These are phyloP conservation scores for Ziziphus jujuba DNA, from an alignment of 306 rosid genomes.

Conservation along the genomic window DNA sequence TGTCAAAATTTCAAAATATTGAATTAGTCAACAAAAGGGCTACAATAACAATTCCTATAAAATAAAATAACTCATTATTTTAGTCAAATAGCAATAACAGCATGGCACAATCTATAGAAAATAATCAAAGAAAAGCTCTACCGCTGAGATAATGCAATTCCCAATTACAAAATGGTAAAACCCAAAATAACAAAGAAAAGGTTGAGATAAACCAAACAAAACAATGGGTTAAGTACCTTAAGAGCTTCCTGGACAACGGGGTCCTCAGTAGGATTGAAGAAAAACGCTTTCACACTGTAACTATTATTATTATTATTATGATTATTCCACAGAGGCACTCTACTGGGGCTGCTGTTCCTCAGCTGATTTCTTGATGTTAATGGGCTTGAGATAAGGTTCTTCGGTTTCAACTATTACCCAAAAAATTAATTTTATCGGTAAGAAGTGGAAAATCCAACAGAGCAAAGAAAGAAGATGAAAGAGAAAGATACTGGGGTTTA, in stretches of 20 bases:
- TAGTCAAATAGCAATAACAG: no score
- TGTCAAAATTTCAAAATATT: no score
- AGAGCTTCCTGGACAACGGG: slow-evolving; percentile 67
- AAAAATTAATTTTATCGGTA: not conserved
- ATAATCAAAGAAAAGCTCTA: no score
- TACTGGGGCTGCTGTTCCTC: slow-evolving; percentile 14
- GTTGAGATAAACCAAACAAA: not conserved
- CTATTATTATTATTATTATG: slow-evolving; percentile 26
- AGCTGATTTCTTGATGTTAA: slow-evolving; percentile 1
- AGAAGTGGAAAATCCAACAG: not conserved
- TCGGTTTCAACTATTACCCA: slow-evolving; percentile 38
- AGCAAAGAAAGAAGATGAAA: not conserved
- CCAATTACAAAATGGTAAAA: not conserved
- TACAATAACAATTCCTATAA: no score
- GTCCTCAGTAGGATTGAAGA: slow-evolving; percentile 67
- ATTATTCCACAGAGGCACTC: slow-evolving; percentile 10
- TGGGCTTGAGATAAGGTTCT: slow-evolving; percentile 26
- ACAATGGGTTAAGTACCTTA: slow-evolving; percentile 47
- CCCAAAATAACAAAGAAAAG: not conserved
- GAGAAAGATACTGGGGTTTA: not conserved
- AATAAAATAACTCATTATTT: no score
- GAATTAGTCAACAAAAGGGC: no score
- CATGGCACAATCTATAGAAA: no score
- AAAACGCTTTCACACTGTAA: slow-evolving; percentile 46
- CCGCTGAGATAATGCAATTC: no score